Evolutionary conservation across 2,329 filamentous ascomycete genomes (phyloP).

Genomic region (Xylaria sp.): DNA sequence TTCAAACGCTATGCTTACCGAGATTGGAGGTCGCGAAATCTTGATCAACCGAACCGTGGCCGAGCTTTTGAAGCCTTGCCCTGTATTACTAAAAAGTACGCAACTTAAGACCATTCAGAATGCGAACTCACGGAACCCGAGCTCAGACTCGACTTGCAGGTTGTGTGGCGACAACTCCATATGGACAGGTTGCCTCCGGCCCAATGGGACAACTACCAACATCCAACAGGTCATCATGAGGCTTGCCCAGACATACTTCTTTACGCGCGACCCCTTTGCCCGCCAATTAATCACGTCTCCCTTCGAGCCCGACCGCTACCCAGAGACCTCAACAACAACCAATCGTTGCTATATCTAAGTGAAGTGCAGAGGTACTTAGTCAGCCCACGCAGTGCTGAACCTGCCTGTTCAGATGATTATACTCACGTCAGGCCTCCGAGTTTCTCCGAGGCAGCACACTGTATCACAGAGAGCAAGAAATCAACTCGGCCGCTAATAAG

Average conservation of each 20-base stretch:
- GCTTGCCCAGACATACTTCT: constrained; percentile 14
- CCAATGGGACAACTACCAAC: neutral
- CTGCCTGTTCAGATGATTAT: no score
- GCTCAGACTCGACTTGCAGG: constrained; percentile 38
- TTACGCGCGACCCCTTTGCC: constrained; percentile 12
- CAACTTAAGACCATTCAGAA: constrained; percentile 13
- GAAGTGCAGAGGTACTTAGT: no score
- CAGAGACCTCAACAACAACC: no score
- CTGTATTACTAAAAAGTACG: constrained; percentile 14
- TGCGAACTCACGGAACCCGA: constrained; percentile 32
- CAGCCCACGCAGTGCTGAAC: no score
- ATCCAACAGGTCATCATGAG: constrained; percentile 11
- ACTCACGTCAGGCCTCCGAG: no score
- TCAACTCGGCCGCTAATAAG: no score
- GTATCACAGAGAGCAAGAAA: no score
- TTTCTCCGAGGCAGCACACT: no score
- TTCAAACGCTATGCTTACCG: constrained; percentile 44
- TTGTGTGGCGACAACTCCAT: constrained; percentile 36
- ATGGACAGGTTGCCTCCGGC: constrained; percentile 27
- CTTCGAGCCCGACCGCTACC: no score
- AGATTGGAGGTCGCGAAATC: constrained; percentile 40
- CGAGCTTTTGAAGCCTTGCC: constrained; percentile 37
- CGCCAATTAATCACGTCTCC: constrained; percentile 3
- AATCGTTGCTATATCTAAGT: no score
- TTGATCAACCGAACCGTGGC: constrained; percentile 42